Evolutionary conservation across 2,329 filamentous ascomycete genomes (phyloP), one percentile per base, ranked within the genome.

Genomic region (Colletotrichum lindemuthianum): DNA sequence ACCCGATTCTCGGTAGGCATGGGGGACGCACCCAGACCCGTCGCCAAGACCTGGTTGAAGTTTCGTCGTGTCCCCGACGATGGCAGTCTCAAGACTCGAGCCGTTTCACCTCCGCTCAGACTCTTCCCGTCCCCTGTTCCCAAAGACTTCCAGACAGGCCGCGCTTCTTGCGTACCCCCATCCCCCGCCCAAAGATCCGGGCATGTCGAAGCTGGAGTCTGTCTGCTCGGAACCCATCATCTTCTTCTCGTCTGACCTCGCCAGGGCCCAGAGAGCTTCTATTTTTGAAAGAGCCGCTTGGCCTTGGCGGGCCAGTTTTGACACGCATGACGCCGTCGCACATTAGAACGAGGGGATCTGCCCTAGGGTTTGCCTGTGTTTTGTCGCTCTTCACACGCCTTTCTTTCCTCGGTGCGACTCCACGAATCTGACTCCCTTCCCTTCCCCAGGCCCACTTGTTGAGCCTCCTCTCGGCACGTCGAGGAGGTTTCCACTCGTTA

Each of bases 81-180:
- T 34, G 40, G 24, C 59, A 47, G 51, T 57, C 63, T 50, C 64
- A 60, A 60, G 59, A 64, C 63, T 64, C 45, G 59, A 34, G 49
- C 37, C 54, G 63, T 66, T 66, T 66, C 63, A 66, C 44, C 32
- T 65, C 15, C 59, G 63, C 63, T 66, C 63, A 50, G 63, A 66
- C 63, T 24, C 50, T 43, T 43, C n/a, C 57, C 24, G 5, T 4
- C 24, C 24, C 24, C 2, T 24, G 24, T 16, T 49, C 52, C 51
- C 47, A 50, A 56, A 39, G 50, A 34, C 44, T 40, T 32, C 40
- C 58, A 44, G 50, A 39, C 15, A 12, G 11, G 9, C 10, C 13
- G 44, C 57, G 57, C 45, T 47, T 55, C 45, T 55, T 34, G 16
- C 9, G 39, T 53, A 36, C n/a, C 32, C 24, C 12, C 13, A n/a